Conservation (phyloP, 768 basidiomycete genomes). For the Lactarius quietus region DNA sequence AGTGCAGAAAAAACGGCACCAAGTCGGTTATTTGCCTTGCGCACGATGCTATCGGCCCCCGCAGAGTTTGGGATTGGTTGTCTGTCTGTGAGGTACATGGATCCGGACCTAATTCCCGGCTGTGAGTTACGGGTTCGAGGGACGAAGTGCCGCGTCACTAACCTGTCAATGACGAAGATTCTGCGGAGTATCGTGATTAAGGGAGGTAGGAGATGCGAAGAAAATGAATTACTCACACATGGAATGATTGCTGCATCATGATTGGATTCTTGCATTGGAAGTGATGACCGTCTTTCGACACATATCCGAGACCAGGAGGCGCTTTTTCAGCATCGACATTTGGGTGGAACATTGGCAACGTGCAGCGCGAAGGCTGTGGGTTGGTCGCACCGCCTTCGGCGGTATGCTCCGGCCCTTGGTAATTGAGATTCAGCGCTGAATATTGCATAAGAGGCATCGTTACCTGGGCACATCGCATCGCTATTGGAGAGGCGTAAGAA, state of each 20-base stretch:
- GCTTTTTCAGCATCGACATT: constrained; percentile 31
- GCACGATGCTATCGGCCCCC: constrained; percentile 36
- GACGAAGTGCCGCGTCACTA: constrained; percentile 38
- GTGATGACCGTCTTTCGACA: constrained; percentile 55
- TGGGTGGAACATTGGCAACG: constrained; percentile 50
- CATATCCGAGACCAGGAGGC: constrained; percentile 40
- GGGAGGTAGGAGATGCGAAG: background rate
- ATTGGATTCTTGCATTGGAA: constrained; percentile 54
- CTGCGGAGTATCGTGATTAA: constrained; percentile 20
- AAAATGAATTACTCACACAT: constrained; percentile 44
- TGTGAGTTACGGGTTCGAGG: constrained; percentile 21
- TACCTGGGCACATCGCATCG: constrained; percentile 52
- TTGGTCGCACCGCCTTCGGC: constrained; percentile 26
- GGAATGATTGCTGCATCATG: constrained; percentile 49
- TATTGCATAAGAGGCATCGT: too few species aligned
- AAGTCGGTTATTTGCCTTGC: constrained; percentile 44
- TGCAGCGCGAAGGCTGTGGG: constrained; percentile 52
- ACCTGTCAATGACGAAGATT: constrained; percentile 54
- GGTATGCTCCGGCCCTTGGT: constrained; percentile 49
- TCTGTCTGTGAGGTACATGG: constrained; percentile 44
- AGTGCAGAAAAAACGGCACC: constrained; percentile 49
- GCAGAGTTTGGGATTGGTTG: constrained; percentile 46
- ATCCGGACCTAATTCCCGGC: constrained; percentile 41
- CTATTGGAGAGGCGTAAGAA: constrained; percentile 28
- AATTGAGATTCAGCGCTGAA: background rate